Base-by-base conservation (phyloP, 495 filamentous ascomycete genomes). In the Aspergillus sclerotiicarbonarius region DNA sequence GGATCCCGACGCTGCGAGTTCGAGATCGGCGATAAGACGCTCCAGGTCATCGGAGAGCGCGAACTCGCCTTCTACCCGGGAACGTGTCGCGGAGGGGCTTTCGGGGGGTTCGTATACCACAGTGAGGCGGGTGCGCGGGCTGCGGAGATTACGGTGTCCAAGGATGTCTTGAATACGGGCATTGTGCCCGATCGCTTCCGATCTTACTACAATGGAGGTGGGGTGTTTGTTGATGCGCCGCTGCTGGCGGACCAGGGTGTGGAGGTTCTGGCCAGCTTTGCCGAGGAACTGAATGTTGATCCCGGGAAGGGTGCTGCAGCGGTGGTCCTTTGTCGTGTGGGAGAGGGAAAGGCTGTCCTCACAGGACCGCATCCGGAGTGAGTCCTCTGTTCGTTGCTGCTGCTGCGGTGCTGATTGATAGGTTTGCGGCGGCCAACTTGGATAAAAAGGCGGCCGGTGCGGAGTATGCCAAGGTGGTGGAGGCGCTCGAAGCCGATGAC, bases 361-460 rank as follows among this genome's bases (percentile, higher is more conserved):
- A 95, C 89, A 1, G 91, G 92, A 0, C 90, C 93, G 43, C 95
- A 98, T 79, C 93, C 94, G 47, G 95, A 98, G 90, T 96, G 77
- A 73, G 87, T 81, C 16, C 21, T 41, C 25, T 31, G 12, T 37
- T 30, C 44, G 8, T 44, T 46, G 44, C 5, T 10, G 19, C 21
- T 16, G 12, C 31, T 15, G 31, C 18, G n/a, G 16, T 29, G 20
- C 62, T 67, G 48, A 66, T 54, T 54, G 25, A 4, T 63, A 96
- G 91, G 66, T 98, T 98, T 70, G 88, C 91, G 4, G 84, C 88
- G 8, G 80, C 76, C 37, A 96, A 96, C 63, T 83, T 98, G 4
- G 80, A 86, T 56, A 81, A 75, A 13, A 79, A 86, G 2, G 72
- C 80, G 18, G 79, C 81, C 6, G 76, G 86, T 0, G 82, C 85